Base-by-base conservation (phyloP, 2,329 filamentous ascomycete genomes). In the Alternaria ethzedia region DNA sequence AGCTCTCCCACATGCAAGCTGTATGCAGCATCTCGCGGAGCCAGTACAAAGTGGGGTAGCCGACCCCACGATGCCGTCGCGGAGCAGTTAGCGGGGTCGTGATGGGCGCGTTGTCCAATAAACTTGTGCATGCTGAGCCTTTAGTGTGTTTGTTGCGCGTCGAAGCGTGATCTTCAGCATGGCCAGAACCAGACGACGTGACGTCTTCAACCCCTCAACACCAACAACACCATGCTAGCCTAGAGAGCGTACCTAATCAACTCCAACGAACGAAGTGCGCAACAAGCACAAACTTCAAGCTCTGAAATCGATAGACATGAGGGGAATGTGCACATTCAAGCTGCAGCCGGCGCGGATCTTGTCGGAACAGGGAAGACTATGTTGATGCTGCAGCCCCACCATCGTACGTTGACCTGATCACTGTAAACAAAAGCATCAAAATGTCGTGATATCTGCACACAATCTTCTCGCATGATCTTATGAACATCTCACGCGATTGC, bases 1-100 rank as follows among this genome's bases (percentile, higher is more conserved):
- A 71, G 71, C 59, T 63, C 64, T 41, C 43, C 28, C 50, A 54
- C 54, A 68, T 70, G 67, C 72, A 71, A 61, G 63, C 59, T 61
- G 58, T 59, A 71, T 74, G 71, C 74, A 74, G 45, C 52, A 57
- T 25, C 49, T 32, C 60, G 49, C 54, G 52, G 9, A 54, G 59
- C 64, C 61, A 58, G 64, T 56, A 65, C 67, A 56, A 68, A 70
- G 73, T 70, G 71, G 74, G 74, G 73, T 73, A 72, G 66, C 60
- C 64, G 52, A 63, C 41, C 58, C 58, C 61, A 64, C 41, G 64
- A 55, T 54, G 30, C 54, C 47, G 43, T 61, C 45, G 65, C 57
- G 54, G 54, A 54, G 59, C 60, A 63, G 61, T 43, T 61, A 60
- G 63, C 64, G 62, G 50, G 13, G 56, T 54, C 66, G 54, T 47